Evolutionary conservation across 352 stramenopile species (phyloP).

Genomic region (Phytophthora palmivora): DNA sequence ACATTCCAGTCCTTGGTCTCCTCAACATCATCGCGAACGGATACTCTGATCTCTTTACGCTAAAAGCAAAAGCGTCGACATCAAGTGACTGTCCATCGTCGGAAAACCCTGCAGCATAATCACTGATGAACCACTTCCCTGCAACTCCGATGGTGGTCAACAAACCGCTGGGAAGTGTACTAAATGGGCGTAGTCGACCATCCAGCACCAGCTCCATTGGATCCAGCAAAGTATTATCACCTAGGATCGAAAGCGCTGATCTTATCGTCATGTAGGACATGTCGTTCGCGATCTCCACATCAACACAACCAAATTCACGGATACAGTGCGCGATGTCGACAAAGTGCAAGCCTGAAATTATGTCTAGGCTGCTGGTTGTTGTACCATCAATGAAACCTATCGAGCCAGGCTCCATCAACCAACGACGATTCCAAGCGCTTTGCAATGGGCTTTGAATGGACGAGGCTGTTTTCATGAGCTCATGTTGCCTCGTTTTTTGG

Average conservation of each 20-base stretch:
- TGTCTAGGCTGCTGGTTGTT: not conserved
- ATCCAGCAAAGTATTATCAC: not conserved
- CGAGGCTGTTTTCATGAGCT: not conserved
- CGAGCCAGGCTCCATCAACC: conserved; percentile 22
- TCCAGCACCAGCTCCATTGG: conserved; percentile 19
- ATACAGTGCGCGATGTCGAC: conserved; percentile 4
- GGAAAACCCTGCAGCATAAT: conserved; percentile 8
- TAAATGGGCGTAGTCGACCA: conserved; percentile 3
- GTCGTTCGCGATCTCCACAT: conserved; percentile 10
- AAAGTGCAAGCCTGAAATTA: not conserved
- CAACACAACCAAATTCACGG: conserved; percentile 17
- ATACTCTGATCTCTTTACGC: not conserved
- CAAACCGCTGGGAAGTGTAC: conserved; percentile 5
- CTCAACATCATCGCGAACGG: too few relatives aligned
- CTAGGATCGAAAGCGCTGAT: conserved; percentile 12
- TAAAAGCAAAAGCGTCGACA: conserved; percentile 3
- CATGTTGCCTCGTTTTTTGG: not conserved
- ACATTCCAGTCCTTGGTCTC: too few relatives aligned
- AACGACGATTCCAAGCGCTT: conserved; percentile 17
- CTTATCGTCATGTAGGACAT: conserved; percentile 11
- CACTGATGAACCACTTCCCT: not conserved
- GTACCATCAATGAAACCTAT: not conserved
- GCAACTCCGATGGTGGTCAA: not conserved
- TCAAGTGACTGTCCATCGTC: not conserved
- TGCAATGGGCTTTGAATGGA: not conserved